Evolutionary conservation across 176 grass and related monocot species (phyloP), one percentile per base, ranked within the genome.

Genomic region (Eragrostis curvula): DNA sequence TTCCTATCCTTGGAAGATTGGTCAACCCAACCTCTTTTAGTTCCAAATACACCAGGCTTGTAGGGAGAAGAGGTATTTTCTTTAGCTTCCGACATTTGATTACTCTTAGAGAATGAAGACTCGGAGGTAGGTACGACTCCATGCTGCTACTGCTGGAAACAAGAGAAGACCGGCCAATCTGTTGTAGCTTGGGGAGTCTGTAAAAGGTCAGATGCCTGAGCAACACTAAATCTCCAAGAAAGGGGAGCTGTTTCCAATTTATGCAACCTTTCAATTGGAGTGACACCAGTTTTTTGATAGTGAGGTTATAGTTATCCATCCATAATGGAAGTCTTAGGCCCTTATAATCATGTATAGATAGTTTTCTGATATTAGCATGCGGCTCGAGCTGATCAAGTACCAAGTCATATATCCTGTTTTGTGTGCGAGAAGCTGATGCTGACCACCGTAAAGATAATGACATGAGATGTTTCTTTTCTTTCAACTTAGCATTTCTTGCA

Each of bases 61-160:
- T 45, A 25, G 88, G 84, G 47, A 90, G 53, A 62, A 43, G 8
- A 11, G 88, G 79, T 3, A 90, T 53, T 52, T 62, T 24, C 3
- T 15, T 30, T 32, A 90, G 40, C 21, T 77, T 70, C 15, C 3
- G 32, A 36, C 32, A 36, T 48, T 47, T 56, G 79, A 82, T 45
- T 61, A 89, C 50, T n/a, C n/a, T 16, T 5, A 89, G 5, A 7
- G 40, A 43, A 12, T 76, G 58, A n/a, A 89, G 77, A 41, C 8
- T 43, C 30, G 87, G 60, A 74, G 81, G 70, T 52, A 83, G 70
- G 21, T 60, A 74, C 6, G 25, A 64, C 4, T 51, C 57, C 27
- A 20, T 17, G 0, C 14, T 73, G 6, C 0, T 5, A 65, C 5
- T 63, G 24, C 4, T 12, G 9, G 80, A 74, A 0, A 5, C 12